Conservation (phyloP, 305 asterid species). For the Ilex paraguariensis region DNA sequence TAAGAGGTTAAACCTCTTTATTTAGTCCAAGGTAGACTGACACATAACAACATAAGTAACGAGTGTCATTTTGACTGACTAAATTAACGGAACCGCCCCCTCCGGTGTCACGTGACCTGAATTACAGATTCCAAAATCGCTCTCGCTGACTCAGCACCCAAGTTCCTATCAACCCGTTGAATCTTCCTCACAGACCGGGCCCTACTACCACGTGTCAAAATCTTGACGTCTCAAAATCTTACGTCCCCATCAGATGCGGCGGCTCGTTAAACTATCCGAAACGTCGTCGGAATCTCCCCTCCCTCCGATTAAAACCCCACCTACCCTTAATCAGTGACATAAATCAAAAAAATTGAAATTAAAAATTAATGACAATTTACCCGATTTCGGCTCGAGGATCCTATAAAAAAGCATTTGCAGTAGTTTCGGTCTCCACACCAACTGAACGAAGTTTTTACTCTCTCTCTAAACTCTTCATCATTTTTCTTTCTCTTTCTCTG, state of each 20-base stretch:
- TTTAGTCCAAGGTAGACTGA: slow-evolving; percentile 10
- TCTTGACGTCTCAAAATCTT: too few species aligned
- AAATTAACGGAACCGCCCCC: slow-evolving; percentile 27
- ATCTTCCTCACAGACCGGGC: neutral
- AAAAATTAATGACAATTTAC: neutral
- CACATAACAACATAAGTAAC: neutral
- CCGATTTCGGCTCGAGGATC: slow-evolving; percentile 17
- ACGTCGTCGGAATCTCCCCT: too few species aligned
- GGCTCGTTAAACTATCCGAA: too few species aligned
- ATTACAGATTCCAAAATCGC: slow-evolving; percentile 10
- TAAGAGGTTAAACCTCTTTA: neutral
- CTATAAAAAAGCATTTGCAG: slow-evolving; percentile 34
- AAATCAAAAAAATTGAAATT: neutral
- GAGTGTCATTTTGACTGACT: neutral
- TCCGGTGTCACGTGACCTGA: slow-evolving; percentile 22
- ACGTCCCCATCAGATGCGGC: too few species aligned
- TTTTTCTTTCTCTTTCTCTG: slow-evolving; percentile 8
- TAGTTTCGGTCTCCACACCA: slow-evolving; percentile 34
- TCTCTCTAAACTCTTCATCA: slow-evolving; percentile 6
- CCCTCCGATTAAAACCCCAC: too few species aligned
- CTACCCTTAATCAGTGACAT: too few species aligned
- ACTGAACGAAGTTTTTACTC: slow-evolving; percentile 7
- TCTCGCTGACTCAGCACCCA: neutral
- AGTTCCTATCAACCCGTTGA: too few species aligned
- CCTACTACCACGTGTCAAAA: too few species aligned